Evolutionary conservation across 2,329 filamentous ascomycete species (phyloP), one percentile per base, ranked within the genome.

Genomic region (Neonectria magnoliae): DNA sequence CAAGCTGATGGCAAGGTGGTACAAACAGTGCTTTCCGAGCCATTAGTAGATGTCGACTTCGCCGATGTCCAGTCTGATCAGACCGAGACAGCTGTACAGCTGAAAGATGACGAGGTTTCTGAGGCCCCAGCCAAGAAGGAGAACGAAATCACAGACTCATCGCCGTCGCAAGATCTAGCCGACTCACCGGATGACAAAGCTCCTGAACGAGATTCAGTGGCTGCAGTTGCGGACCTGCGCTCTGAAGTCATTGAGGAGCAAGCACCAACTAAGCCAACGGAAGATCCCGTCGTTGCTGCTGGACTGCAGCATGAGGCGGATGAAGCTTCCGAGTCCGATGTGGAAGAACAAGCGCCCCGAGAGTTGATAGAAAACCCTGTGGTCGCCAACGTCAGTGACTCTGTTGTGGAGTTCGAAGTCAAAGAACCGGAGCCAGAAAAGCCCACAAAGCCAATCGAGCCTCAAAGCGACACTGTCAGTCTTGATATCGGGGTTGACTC

Each of bases 371-470:
- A 45, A 22, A 22, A 29, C 4, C 22, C 51, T 9, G 42, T 55
- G 10, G 31, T 31, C 20, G 22, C 13, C 18, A 27, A 5, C 4
- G 42, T 33, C 13, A 25, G 18, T 50, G 45, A 25, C 56, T 44
- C 41, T 60, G 20, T n/a, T 52, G 27, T 18, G 20, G 52, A 55
- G 5, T 11, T 18, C 14, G 25, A 53, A 59, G 50, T 20, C 27
- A 50, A 44, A 25, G 5, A 50, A 22, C 25, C 29, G 20, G 52
- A 22, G 27, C 29, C 25, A 25, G 56, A 60, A 36, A 54, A 53
- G 36, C 42, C 31, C 9, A 18, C 29, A n/a, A 44, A 68, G 22
- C 16, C 29, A 44, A 27, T 45, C 16, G 52, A 60, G 45, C 41
- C 11, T 18, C 62, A 41, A 47, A 42, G 51, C 18, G 25, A 57